A percentile compares a stretch with the other conserved stretches of the same genome.
These are phyloP conservation scores for Austropuccinia psidii DNA, from an alignment of 1,284 basidiomycete genomes.

Conservation along the genomic window DNA sequence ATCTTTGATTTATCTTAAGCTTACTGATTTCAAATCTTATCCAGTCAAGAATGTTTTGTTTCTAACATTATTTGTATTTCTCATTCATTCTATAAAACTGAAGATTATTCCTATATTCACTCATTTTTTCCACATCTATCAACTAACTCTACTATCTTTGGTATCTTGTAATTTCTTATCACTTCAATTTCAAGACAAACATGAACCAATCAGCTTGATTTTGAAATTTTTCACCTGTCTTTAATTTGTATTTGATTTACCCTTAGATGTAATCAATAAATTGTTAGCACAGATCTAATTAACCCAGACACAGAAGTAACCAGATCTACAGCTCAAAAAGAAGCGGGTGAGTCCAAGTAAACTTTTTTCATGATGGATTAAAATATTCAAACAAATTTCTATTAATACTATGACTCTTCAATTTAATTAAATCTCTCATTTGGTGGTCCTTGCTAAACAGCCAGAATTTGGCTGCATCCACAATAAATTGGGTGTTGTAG, in stretches of 20 bases:
- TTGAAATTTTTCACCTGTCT: background rate
- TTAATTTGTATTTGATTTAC: background rate
- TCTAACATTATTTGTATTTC: background rate
- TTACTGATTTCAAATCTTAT: background rate
- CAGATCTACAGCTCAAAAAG: conserved; percentile 92
- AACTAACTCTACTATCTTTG: conserved; percentile 64
- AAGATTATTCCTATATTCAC: conserved; percentile 97
- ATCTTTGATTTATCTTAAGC: no score
- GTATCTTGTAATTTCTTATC: conserved; percentile 67
- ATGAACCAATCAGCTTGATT: conserved; percentile 6
- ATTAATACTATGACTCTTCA: conserved; percentile 43
- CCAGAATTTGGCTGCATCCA: conserved; percentile 49
- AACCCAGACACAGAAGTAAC: conserved; percentile 80
- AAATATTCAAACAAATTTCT: background rate
- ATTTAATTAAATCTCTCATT: no score
- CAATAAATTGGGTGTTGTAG: conserved; percentile 93
- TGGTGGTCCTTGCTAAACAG: conserved; percentile 33
- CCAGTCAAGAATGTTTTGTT: background rate
- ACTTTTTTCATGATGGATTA: background rate
- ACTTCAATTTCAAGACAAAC: background rate
- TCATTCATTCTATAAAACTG: conserved; percentile 58
- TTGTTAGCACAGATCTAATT: conserved; percentile 70
- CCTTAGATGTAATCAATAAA: conserved; percentile 85
- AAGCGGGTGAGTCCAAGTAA: conserved; percentile 69
- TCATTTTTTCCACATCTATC: conserved; percentile 51